Percentiles rank a stretch among this genome's conserved stretches.
Conservation (phyloP, 106 monocot species). For the Hemerocallis citrina region DNA sequence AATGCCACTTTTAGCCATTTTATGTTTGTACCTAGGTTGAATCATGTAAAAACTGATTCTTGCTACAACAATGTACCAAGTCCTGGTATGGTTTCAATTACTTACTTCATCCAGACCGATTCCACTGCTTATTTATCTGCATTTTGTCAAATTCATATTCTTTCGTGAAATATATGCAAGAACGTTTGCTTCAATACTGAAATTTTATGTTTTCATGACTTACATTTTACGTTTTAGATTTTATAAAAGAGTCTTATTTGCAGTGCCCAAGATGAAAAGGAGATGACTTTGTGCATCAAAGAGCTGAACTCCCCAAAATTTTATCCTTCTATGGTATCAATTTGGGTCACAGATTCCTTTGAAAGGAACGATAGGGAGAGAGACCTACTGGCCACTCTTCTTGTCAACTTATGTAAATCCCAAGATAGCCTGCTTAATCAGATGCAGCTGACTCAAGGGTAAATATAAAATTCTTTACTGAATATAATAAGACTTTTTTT, state of each 20-base stretch:
- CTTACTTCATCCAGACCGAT: too few relatives aligned
- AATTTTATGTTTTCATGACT: not conserved
- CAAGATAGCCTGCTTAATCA: constrained; percentile 31
- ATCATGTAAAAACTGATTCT: not conserved
- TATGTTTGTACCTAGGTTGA: too few relatives aligned
- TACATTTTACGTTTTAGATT: not conserved
- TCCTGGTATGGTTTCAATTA: too few relatives aligned
- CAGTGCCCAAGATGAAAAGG: constrained; percentile 77
- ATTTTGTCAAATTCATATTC: not conserved
- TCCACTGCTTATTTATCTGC: too few relatives aligned
- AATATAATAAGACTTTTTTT: too few relatives aligned
- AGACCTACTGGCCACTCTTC: constrained; percentile 49
- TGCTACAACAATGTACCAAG: too few relatives aligned
- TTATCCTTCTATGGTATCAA: constrained; percentile 50
- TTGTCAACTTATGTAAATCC: constrained; percentile 50
- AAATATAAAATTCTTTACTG: constrained; percentile 3
- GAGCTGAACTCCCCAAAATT: constrained; percentile 62
- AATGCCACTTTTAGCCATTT: too few relatives aligned
- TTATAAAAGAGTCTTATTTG: not conserved
- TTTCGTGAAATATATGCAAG: not conserved
- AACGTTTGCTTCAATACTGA: not conserved
- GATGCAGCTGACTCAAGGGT: constrained; percentile 58
- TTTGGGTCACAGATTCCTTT: constrained; percentile 77
- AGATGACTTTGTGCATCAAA: constrained; percentile 56
- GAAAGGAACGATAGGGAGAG: constrained; percentile 75